These are phyloP conservation scores for Geotrichum klebahnii DNA, from an alignment of 1,139 yeast species.

Conservation along the genomic window DNA sequence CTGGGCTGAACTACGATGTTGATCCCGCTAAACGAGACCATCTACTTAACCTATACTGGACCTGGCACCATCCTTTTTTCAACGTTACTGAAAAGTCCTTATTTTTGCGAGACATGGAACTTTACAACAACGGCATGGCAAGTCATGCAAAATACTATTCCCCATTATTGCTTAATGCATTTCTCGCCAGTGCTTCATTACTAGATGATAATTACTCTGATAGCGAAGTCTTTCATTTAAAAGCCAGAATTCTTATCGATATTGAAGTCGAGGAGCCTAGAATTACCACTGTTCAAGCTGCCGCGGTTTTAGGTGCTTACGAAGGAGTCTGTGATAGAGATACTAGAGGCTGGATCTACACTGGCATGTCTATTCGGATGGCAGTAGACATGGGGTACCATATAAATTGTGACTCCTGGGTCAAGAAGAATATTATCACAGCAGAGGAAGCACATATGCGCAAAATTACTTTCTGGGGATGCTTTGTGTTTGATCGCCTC, in stretches of 20 bases:
- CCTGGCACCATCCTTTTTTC: conserved; percentile 32
- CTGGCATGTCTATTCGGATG: conserved; percentile 33
- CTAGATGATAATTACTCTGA: conserved; percentile 23
- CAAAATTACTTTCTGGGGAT: conserved; percentile 31
- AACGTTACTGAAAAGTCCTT: conserved; percentile 27
- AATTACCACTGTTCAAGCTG: conserved; percentile 30
- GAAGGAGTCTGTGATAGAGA: conserved; percentile 31
- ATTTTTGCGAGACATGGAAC: conserved; percentile 27
- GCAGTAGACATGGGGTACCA: conserved; percentile 32
- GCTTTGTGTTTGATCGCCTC: conserved; percentile 30
- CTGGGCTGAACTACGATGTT: conserved; percentile 21
- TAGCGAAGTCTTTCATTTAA: conserved; percentile 17
- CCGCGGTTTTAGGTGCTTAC: conserved; percentile 27
- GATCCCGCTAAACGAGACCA: conserved; percentile 24
- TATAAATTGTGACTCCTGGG: conserved; percentile 26
- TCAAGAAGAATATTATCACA: conserved; percentile 26
- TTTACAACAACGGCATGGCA: conserved; percentile 11
- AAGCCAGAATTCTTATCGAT: conserved; percentile 22
- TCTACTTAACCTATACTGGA: conserved; percentile 29
- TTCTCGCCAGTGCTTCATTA: conserved; percentile 29
- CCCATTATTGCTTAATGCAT: conserved; percentile 27
- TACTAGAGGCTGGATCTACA: conserved; percentile 31
- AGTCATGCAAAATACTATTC: conserved; percentile 27
- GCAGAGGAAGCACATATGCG: conserved; percentile 28
- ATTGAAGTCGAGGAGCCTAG: conserved; percentile 23